phyloP scores from a whole-genome alignment of 2,329 filamentous ascomycete genomes.

The Aphanocladium album region DNA sequence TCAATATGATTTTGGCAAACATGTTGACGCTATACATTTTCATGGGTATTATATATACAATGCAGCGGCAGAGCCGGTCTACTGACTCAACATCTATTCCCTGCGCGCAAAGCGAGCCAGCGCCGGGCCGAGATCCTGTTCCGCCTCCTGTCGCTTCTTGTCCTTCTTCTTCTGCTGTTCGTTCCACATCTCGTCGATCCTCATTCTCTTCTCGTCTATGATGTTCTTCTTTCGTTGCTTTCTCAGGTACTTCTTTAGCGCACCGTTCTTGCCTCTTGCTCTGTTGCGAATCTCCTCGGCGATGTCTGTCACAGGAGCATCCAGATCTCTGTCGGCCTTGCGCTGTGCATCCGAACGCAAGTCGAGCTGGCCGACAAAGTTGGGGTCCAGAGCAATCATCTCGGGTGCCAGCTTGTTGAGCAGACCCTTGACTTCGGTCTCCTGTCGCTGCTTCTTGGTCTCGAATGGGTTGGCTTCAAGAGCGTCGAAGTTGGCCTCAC shows the following conservation, averaged over 20 bases:
- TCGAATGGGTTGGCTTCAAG: constrained; percentile 95
- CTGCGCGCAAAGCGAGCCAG: constrained; percentile 79
- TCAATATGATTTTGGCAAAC: neutral
- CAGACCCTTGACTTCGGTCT: constrained; percentile 81
- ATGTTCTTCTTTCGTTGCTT: constrained; percentile 93
- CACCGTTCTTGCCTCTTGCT: constrained; percentile 83
- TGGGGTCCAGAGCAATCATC: constrained; percentile 93
- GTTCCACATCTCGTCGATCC: constrained; percentile 76
- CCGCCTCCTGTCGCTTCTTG: constrained; percentile 56
- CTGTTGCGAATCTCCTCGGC: constrained; percentile 66
- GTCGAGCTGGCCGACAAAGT: constrained; percentile 86
- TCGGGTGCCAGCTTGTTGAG: constrained; percentile 94
- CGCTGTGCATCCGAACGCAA: constrained; percentile 72
- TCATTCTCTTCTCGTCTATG: constrained; percentile 89
- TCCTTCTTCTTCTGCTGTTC: constrained; percentile 64
- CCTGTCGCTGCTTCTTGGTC: constrained; percentile 85
- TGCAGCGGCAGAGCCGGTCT: neutral
- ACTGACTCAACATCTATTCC: constrained; percentile 34
- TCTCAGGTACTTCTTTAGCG: constrained; percentile 78
- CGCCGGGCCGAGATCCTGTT: constrained; percentile 76
- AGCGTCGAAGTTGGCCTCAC: constrained; percentile 93
- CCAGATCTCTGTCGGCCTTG: constrained; percentile 72
- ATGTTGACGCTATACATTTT: constrained; percentile 8
- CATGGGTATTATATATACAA: constrained; percentile 18
- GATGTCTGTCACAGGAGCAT: constrained; percentile 56